phyloP scores from a whole-genome alignment of 164 flowering plant species.

The Sedum album region DNA sequence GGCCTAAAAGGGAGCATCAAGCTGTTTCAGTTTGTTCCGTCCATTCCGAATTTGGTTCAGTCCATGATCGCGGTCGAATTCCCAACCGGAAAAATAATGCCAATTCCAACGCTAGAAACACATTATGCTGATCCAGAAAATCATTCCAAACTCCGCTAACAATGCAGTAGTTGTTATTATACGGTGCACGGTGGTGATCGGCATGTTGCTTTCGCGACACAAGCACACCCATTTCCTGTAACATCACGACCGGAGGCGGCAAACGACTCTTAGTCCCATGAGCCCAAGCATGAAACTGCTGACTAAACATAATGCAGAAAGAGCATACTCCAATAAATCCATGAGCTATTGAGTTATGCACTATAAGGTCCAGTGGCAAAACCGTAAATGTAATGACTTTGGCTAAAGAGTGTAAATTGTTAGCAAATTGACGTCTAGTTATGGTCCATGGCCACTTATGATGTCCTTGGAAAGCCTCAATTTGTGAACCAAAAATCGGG shows the following conservation, averaged over 20 bases:
- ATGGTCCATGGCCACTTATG: slow-evolving; percentile 80
- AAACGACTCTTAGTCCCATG: slow-evolving; percentile 66
- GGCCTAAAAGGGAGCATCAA: background rate
- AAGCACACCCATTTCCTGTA: slow-evolving; percentile 68
- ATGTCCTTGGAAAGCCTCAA: slow-evolving; percentile 81
- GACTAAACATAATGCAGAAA: slow-evolving; percentile 86
- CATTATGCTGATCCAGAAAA: slow-evolving; percentile 44
- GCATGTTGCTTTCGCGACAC: slow-evolving; percentile 59
- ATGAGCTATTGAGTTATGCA: slow-evolving; percentile 25
- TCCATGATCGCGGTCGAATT: slow-evolving; percentile 74
- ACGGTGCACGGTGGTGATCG: slow-evolving; percentile 70
- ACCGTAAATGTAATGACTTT: slow-evolving; percentile 44
- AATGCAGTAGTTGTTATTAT: slow-evolving; percentile 78
- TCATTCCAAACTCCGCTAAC: slow-evolving; percentile 82
- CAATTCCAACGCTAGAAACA: slow-evolving; percentile 74
- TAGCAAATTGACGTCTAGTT: slow-evolving; percentile 69
- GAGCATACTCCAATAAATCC: slow-evolving; percentile 49
- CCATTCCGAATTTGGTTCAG: slow-evolving; percentile 62
- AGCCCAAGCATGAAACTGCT: slow-evolving; percentile 95
- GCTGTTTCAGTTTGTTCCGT: slow-evolving; percentile 27
- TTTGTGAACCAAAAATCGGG: slow-evolving; percentile 64
- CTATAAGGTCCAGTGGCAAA: slow-evolving; percentile 39
- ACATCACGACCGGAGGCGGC: slow-evolving; percentile 48
- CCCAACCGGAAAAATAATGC: slow-evolving; percentile 56
- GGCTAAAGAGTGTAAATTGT: slow-evolving; percentile 62